Evolutionary conservation across 2,329 filamentous ascomycete genomes (phyloP), one percentile per base, ranked within the genome.

Genomic region (Incumbomyces delicatus): DNA sequence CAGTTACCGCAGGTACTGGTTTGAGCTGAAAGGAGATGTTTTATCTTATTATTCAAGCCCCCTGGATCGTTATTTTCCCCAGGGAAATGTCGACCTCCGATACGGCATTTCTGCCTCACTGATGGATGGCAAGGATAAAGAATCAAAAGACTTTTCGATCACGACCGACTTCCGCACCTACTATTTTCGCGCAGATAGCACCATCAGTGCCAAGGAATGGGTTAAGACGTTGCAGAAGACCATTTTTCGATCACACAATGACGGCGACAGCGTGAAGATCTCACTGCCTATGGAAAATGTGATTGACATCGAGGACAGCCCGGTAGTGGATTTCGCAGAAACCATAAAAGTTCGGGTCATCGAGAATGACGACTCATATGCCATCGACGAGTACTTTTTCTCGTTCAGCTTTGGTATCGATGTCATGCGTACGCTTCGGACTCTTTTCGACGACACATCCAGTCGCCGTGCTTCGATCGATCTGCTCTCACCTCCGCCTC

Each of bases 341-440:
- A 96, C 92, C 0, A 84, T 94, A 69, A 95, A 94, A 66, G 81
- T 98, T 51, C 80, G 87, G 32, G 87, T 95, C 36, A 81, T 96
- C 47, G 89, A 95, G 60, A 94, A 88, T 53, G 87, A 92, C 53
- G 90, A 95, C 64, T 94, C 87, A 0, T 96, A 85, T 66, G 89
- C 89, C 2, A 86, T 96, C 53, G 92, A 98, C 58, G 92, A 98
- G 80, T 95, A 96, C 63, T 96, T 94, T 63, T 96, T 98, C 64
- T 92, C 89, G 0, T 95, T 95, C 63, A 84, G 79, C 55, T 82
- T 82, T 52, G 88, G 88, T 6, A 81, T 85, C 58, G 86, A 95
- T 57, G 90, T 87, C 12, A 78, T 94, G 52, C 79, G 82, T 41
- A 76, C 92, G 2, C 71, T 98, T 43, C 85, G 79, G 52, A 77